Conservation (phyloP, 2,329 filamentous ascomycete species). For the Coleophoma cylindrospora region DNA sequence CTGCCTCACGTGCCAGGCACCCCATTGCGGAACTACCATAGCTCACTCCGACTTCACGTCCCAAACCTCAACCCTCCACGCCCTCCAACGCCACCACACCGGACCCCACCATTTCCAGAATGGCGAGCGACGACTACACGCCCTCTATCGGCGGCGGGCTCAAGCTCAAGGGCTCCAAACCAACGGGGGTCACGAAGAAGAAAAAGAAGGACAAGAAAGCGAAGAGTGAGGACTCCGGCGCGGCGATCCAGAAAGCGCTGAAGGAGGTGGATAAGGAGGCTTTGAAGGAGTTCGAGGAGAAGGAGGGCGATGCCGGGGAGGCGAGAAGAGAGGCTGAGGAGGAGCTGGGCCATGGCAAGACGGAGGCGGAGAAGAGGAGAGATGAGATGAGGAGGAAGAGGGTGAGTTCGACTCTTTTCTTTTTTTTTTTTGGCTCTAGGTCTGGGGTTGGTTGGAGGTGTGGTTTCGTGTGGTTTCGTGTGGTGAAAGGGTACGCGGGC, state of each 20-base stretch:
- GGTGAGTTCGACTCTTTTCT: constrained; percentile 51
- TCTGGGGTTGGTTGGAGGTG: not conserved
- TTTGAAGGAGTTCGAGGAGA: not conserved
- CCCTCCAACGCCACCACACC: no score
- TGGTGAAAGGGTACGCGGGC: no score
- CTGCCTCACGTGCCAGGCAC: no score
- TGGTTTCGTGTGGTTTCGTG: not conserved
- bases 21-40: no score
- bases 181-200: constrained; percentile 59
- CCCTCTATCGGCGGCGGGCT: constrained; percentile 62
- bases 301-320: not conserved
- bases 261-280: not conserved
- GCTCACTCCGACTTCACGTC: no score
- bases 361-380: constrained; percentile 72
- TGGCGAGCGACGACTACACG: constrained; percentile 71
- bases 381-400: constrained; percentile 75
- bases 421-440: constrained; percentile 14
- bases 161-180: constrained; percentile 71
- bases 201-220: constrained; percentile 21
- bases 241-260: not conserved
- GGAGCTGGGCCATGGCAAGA: constrained; percentile 48
- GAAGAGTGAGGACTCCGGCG: not conserved
- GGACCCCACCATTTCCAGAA: constrained; percentile 24
- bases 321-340: not conserved
- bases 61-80: no score